Conservation (phyloP, 768 basidiomycete species). For the Termitomyces sp. region DNA sequence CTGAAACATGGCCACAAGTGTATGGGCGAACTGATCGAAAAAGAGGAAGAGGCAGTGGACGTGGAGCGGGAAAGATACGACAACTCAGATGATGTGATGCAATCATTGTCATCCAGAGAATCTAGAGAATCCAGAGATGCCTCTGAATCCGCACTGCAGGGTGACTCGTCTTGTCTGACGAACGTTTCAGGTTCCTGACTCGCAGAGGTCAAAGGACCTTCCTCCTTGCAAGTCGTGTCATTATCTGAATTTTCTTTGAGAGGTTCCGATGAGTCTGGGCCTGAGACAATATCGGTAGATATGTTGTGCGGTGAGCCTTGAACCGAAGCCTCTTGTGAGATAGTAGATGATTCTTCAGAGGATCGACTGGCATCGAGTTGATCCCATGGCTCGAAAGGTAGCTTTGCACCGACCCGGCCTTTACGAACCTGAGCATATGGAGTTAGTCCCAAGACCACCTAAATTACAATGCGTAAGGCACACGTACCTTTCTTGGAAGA, state of each 20-base stretch:
- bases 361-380: slow-evolving; percentile 22
- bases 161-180: slow-evolving; percentile 10
- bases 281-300: slow-evolving; percentile 19
- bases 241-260: slow-evolving; percentile 17
- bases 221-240: neutral
- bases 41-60: slow-evolving; percentile 35
- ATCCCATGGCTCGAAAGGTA: slow-evolving; percentile 58
- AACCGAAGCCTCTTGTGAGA: slow-evolving; percentile 11
- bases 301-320: neutral
- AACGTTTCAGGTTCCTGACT: slow-evolving; percentile 1
- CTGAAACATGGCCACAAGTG: slow-evolving; percentile 15
- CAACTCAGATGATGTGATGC: slow-evolving; percentile 25
- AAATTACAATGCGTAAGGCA: slow-evolving; percentile 4
- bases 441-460: neutral
- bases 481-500: slow-evolving; percentile 41
- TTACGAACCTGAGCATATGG: slow-evolving; percentile 37
- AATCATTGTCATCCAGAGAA: slow-evolving; percentile 10
- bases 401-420: slow-evolving; percentile 47
- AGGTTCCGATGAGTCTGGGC: slow-evolving; percentile 19
- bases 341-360: slow-evolving; percentile 13
- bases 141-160: slow-evolving; percentile 17
- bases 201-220: neutral
- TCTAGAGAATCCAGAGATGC: slow-evolving; percentile 13
- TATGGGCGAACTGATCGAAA: slow-evolving; percentile 28
- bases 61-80: slow-evolving; percentile 41